These are phyloP conservation scores for Cardiosporidium cionae DNA, from an alignment of 169 alveolate species.

Conservation along the genomic window DNA sequence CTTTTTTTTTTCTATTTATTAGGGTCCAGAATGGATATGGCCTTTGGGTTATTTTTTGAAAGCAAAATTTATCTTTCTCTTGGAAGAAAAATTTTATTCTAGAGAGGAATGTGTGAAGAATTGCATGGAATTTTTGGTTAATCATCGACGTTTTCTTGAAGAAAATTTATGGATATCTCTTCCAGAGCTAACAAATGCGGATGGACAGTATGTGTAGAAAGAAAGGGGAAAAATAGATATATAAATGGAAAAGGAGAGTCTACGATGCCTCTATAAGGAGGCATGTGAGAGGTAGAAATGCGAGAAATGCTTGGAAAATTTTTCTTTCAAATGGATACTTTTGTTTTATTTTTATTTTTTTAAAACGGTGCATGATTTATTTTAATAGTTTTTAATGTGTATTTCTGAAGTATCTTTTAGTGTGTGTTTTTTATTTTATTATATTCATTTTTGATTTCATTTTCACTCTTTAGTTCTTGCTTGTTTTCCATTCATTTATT, in stretches of 20 bases:
- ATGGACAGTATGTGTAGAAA: constrained; percentile 49
- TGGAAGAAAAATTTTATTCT: constrained; percentile 18
- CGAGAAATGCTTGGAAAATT: neutral
- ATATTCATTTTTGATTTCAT: too few relatives aligned
- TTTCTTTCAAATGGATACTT: neutral
- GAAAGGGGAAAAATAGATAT: neutral
- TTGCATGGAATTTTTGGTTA: constrained; percentile 19
- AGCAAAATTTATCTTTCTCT: constrained; percentile 47
- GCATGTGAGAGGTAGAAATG: neutral
- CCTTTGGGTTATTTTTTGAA: constrained; percentile 75
- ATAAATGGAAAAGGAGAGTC: neutral
- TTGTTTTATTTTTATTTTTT: neutral
- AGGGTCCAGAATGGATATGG: constrained; percentile 97
- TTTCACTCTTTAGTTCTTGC: too few relatives aligned
- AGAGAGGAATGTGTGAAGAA: neutral
- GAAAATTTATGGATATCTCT: constrained; percentile 70
- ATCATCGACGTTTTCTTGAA: constrained; percentile 36
- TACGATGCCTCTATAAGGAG: neutral
- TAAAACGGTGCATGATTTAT: neutral
- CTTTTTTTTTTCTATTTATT: constrained; percentile 34
- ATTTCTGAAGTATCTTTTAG: neutral
- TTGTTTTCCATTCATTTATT: too few relatives aligned
- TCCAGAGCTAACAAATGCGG: constrained; percentile 82
- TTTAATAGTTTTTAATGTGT: neutral
- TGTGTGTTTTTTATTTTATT: too few relatives aligned